phyloP scores from a whole-genome alignment of 2,329 filamentous ascomycete genomes.

The Talaromyces sp. region DNA sequence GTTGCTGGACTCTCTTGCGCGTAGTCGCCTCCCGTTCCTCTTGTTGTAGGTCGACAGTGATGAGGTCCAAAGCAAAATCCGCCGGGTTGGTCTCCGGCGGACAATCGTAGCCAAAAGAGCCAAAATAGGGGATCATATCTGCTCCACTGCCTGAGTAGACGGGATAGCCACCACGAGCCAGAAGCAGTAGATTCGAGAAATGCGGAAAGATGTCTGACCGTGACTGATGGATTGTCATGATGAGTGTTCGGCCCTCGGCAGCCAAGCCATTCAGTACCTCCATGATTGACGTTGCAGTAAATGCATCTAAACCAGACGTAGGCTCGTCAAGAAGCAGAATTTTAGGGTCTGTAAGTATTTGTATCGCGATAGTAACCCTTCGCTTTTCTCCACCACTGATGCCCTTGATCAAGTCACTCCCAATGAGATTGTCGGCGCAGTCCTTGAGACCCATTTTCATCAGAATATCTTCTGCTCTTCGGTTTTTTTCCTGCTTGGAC shows the following conservation, averaged over 20 bases:
- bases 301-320: constrained; percentile 71
- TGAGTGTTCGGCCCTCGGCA: constrained; percentile 67
- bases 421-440: constrained; percentile 70
- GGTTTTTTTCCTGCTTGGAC: constrained; percentile 63
- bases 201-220: constrained; percentile 67
- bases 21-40: constrained; percentile 60
- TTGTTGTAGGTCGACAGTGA: constrained; percentile 70
- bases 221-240: constrained; percentile 75
- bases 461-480: constrained; percentile 66
- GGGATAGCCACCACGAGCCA: constrained; percentile 65
- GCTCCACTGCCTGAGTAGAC: constrained; percentile 63
- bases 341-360: constrained; percentile 70
- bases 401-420: constrained; percentile 68
- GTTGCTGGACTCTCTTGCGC: constrained; percentile 56
- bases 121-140: constrained; percentile 65
- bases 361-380: constrained; percentile 71
- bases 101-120: constrained; percentile 58
- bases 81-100: constrained; percentile 69
- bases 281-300: constrained; percentile 72
- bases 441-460: constrained; percentile 74
- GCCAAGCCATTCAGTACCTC: constrained; percentile 68
- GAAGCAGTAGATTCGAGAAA: constrained; percentile 67
- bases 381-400: constrained; percentile 78
- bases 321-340: constrained; percentile 73
- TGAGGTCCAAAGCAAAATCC: constrained; percentile 72